Evolutionary conservation across 1,284 basidiomycete species (phyloP), one percentile per base, ranked within the genome.

Genomic region (Puccinia horiana): DNA sequence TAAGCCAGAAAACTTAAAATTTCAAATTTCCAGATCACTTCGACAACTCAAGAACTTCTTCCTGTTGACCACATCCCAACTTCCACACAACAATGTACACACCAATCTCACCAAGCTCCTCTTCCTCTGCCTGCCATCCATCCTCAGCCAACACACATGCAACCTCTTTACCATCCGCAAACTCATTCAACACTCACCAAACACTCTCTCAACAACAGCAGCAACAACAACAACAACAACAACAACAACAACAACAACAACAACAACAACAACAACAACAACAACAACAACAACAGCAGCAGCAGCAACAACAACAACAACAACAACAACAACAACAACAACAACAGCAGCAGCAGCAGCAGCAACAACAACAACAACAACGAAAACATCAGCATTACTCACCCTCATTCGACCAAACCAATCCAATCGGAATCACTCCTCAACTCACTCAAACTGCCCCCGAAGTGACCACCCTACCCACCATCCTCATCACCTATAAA

Each of bases 371-470:
- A 35, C 72, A 49, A 4, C 49, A 74, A 29, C 44, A 47, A 49
- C 74, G 9, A 40, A 20, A 58, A 6, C 74, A 75, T 6, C 52
- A 58, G 23, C 56, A 75, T 20, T 40, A 76, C 37, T 63, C 54
- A 29, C 56, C 54, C 20, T 76, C 58, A 1, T 42, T 63, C 56
- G 74, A 58, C 16, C 72, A 74, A 0, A 74, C 72, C 18, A 47
- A 74, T 58, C 67, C 78, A 29, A 54, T 81, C 40, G 78, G 78
- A 29, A 81, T 81, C 69, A 81, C 78, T 35, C 78, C 77, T 35
- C 67, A 81, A 35, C 65, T 81, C 67, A 76, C 74, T 23, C 73
- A 75, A 26, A 35, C 73, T 11, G 78, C 49, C 40, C 67, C 78
- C 37, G 78, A 81, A 29, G 40, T 72, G 5, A 61, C 47, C 37